Evolutionary conservation across 1,284 basidiomycete species (phyloP).

Genomic region (Coriolopsis trogii): DNA sequence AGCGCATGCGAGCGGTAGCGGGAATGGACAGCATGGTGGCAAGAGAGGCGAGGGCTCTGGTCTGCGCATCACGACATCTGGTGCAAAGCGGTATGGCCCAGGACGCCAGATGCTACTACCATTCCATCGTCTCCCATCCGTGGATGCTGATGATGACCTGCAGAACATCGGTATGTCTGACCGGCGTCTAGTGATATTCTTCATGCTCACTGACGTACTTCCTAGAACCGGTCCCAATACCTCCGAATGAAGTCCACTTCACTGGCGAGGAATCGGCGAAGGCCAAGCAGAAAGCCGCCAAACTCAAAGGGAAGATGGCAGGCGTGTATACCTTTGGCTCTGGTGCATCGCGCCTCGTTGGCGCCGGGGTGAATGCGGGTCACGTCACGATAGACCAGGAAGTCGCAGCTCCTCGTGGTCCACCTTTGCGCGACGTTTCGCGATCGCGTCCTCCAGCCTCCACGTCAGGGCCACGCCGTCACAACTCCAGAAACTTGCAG

Average conservation of each 20-base stretch:
- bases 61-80: constrained; percentile 13
- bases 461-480: neutral
- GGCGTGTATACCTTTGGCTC: constrained; percentile 22
- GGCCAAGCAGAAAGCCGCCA: constrained; percentile 11
- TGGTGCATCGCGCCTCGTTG: constrained; percentile 12
- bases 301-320: constrained; percentile 12
- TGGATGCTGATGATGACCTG: neutral
- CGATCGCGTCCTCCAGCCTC: neutral
- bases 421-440: neutral
- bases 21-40: constrained; percentile 6
- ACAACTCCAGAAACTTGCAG: neutral
- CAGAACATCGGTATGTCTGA: neutral
- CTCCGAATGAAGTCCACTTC: constrained; percentile 10
- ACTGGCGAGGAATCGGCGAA: constrained; percentile 8
- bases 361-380: constrained; percentile 16
- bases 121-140: constrained; percentile 13
- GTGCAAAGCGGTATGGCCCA: constrained; percentile 18
- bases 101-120: constrained; percentile 22
- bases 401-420: neutral
- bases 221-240: neutral
- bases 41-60: neutral
- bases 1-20: neutral
- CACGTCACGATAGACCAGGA: constrained; percentile 26
- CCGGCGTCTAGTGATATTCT: neutral
- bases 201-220: neutral